A percentile compares a stretch with the other conserved stretches of the same genome.
phyloP scores from a whole-genome alignment of 2,329 filamentous ascomycete species.

The Boeremia exigua region DNA sequence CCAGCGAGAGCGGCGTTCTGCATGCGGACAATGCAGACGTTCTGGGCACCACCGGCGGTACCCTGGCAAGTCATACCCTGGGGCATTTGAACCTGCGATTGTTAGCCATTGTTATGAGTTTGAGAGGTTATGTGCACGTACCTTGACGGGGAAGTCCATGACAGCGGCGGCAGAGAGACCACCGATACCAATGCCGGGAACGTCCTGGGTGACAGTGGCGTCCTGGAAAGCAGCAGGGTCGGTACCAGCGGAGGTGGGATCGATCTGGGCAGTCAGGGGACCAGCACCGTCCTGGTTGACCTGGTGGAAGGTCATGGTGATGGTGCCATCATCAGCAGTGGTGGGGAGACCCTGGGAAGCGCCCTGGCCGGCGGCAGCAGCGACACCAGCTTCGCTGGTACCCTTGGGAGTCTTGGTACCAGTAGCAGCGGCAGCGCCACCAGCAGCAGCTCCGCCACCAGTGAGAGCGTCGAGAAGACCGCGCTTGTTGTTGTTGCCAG shows the following conservation, averaged over 20 bases:
- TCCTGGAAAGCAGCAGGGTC: slow-evolving; percentile 65
- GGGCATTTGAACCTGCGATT: slow-evolving; percentile 64
- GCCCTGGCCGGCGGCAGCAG: slow-evolving; percentile 61
- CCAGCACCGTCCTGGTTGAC: slow-evolving; percentile 76
- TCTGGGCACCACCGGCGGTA: slow-evolving; percentile 62
- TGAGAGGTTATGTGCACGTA: slow-evolving; percentile 10
- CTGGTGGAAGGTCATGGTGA: slow-evolving; percentile 71
- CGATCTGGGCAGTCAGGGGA: slow-evolving; percentile 65
- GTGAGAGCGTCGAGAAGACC: slow-evolving; percentile 36
- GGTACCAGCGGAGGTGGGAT: slow-evolving; percentile 68
- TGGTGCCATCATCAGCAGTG: slow-evolving; percentile 63
- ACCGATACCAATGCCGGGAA: slow-evolving; percentile 63
- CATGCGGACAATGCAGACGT: slow-evolving; percentile 70
- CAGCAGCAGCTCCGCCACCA: slow-evolving; percentile 21
- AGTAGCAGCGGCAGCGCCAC: slow-evolving; percentile 27
- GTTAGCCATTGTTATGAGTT: slow-evolving; percentile 3
- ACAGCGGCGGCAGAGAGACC: slow-evolving; percentile 66
- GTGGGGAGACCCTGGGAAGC: slow-evolving; percentile 65
- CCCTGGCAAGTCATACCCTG: slow-evolving; percentile 70
- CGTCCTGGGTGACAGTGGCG: slow-evolving; percentile 65
- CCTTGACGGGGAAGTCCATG: slow-evolving; percentile 68
- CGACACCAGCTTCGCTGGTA: slow-evolving; percentile 60
- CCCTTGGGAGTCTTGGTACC: slow-evolving; percentile 58
- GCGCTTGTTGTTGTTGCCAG: slow-evolving; percentile 28
- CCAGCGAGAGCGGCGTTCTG: slow-evolving; percentile 68